phyloP scores from a whole-genome alignment of 2,329 filamentous ascomycete genomes.

The Fusarium avenaceum region DNA sequence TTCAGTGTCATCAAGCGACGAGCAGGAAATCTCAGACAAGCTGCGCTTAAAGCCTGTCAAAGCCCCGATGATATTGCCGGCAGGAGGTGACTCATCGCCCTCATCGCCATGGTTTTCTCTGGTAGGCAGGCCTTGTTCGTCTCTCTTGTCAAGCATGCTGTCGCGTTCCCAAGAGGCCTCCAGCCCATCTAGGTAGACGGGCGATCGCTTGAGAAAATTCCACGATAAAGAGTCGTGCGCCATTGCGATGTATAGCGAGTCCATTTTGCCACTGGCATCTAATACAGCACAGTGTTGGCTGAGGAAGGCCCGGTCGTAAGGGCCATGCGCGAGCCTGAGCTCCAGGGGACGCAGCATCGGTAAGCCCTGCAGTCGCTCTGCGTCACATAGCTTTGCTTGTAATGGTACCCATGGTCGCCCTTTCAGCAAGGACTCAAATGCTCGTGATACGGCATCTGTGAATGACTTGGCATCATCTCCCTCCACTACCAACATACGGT shows the following conservation, averaged over 20 bases:
- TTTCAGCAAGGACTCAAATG: conserved; percentile 64
- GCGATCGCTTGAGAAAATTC: conserved; percentile 64
- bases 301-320: conserved; percentile 66
- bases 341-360: conserved; percentile 71
- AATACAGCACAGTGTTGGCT: conserved; percentile 68
- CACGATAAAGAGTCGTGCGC: conserved; percentile 67
- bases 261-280: conserved; percentile 66
- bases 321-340: conserved; percentile 55
- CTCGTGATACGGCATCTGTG: conserved; percentile 60
- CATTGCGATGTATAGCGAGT: conserved; percentile 73
- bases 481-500: conserved; percentile 68
- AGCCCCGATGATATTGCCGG: conserved; percentile 44
- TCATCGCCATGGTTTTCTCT: conserved; percentile 50
- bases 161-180: conserved; percentile 69
- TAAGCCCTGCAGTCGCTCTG: conserved; percentile 65
- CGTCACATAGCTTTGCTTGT: conserved; percentile 71
- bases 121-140: conserved; percentile 49
- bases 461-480: conserved; percentile 65
- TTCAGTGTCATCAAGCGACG: conserved; percentile 52
- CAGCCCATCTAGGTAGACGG: conserved; percentile 64
- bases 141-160: conserved; percentile 60
- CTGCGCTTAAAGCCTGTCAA: conserved; percentile 62
- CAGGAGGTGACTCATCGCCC: conserved; percentile 40
- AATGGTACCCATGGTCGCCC: conserved; percentile 69
- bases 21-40: conserved; percentile 66